Conservation (phyloP, 352 stramenopile genomes). For the Pythium graminicola region DNA sequence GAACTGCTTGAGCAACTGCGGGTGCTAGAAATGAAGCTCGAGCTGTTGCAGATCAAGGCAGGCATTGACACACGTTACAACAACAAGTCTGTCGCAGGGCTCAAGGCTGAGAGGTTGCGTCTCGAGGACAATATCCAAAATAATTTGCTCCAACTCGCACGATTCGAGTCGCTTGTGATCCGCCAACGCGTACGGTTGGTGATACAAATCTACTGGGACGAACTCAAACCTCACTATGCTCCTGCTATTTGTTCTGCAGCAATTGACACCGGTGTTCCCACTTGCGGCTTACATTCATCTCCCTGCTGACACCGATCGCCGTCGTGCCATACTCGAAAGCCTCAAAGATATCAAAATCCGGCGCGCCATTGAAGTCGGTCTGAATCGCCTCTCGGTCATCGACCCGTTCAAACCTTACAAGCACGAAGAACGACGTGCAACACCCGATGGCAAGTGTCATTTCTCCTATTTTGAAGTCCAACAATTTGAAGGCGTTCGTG, state of each 20-base stretch:
- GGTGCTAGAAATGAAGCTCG: slow-evolving; percentile 4
- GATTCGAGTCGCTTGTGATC: slow-evolving; percentile 13
- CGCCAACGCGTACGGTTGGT: not conserved
- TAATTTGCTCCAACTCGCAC: slow-evolving; percentile 3
- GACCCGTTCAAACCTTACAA: slow-evolving; percentile 13
- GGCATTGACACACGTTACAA: slow-evolving; percentile 8
- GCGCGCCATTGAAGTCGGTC: slow-evolving; percentile 1
- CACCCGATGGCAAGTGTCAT: slow-evolving; percentile 4
- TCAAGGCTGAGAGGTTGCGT: not conserved
- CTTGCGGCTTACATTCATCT: slow-evolving; percentile 11
- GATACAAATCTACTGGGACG: too few species aligned
- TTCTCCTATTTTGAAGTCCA: slow-evolving; percentile 27
- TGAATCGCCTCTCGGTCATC: not conserved
- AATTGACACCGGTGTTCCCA: slow-evolving; percentile 8
- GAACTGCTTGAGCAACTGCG: slow-evolving; percentile 6
- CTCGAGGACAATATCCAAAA: slow-evolving; percentile 9
- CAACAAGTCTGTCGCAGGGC: slow-evolving; percentile 13
- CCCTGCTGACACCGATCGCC: not conserved
- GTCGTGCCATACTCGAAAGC: slow-evolving; percentile 1
- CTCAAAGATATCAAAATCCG: slow-evolving; percentile 13
- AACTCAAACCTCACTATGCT: too few species aligned
- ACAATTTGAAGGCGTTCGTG: slow-evolving; percentile 33
- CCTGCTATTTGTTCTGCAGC: slow-evolving; percentile 3
- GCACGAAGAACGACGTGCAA: slow-evolving; percentile 6
- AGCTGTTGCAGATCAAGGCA: slow-evolving; percentile 16